Percentiles rank a stretch among this genome's conserved stretches.
These are phyloP conservation scores for Naganishia kalamii DNA, from an alignment of 768 basidiomycete species.

Conservation along the genomic window DNA sequence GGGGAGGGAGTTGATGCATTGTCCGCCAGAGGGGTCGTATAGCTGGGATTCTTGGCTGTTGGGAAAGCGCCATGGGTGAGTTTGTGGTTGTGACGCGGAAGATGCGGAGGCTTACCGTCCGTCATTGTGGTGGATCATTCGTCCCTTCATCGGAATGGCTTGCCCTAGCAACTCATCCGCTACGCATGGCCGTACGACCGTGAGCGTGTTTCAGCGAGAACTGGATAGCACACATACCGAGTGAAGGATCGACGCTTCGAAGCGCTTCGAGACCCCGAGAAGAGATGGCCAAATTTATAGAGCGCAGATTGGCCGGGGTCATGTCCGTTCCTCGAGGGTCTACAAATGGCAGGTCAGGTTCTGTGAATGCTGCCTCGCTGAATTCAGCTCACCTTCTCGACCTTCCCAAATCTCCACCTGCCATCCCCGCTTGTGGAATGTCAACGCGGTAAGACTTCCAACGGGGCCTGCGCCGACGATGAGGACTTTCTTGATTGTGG, in stretches of 20 bases:
- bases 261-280: slow-evolving; percentile 86
- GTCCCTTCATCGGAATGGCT: slow-evolving; percentile 87
- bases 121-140: slow-evolving; percentile 80
- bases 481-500: slow-evolving; percentile 33
- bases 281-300: slow-evolving; percentile 94
- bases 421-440: slow-evolving; percentile 80
- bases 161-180: slow-evolving; percentile 66
- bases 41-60: slow-evolving; percentile 60
- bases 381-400: slow-evolving; percentile 35
- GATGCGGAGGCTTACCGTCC: slow-evolving; percentile 50
- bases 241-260: slow-evolving; percentile 60
- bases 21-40: slow-evolving; percentile 70
- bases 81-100: neutral
- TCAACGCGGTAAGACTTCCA: slow-evolving; percentile 80
- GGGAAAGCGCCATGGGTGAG: neutral
- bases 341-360: slow-evolving; percentile 4
- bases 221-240: slow-evolving; percentile 15
- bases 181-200: slow-evolving; percentile 29
- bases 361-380: neutral
- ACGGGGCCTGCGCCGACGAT: slow-evolving; percentile 81
- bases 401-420: slow-evolving; percentile 45
- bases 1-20: slow-evolving; percentile 94
- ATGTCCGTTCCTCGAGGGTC: slow-evolving; percentile 38
- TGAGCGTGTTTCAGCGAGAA: no score
- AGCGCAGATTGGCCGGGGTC: slow-evolving; percentile 52